Base-by-base conservation (phyloP, 1,139 yeast genomes). In the Barnettozyma hawaiiensis region DNA sequence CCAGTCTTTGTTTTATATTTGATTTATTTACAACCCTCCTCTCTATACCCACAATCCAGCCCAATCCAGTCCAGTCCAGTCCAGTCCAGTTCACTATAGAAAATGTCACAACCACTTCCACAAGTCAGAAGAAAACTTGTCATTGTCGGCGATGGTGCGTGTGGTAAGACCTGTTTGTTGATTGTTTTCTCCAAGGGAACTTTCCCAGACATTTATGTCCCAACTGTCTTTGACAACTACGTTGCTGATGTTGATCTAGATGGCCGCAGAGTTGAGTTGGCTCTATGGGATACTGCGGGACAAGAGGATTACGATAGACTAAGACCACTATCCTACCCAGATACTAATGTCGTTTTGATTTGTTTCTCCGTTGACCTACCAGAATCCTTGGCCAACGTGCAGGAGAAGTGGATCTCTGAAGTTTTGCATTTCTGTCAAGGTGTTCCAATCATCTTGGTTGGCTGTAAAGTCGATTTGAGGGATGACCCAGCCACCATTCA, bases 271-370 rank as follows among this genome's bases (percentile, higher is more conserved):
- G 96, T 87, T 47, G 95, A 86, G 65, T 75, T 89, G 68, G 96
- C 96, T 20, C 75, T 89, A 53, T 89, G 97, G 96, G 97, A 89
- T 85, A 89, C 97, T 57, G 97, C 97, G 45, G 97, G 97, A 51
- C 97, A 89, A 75, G 96, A 89, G 73, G 97, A 89, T 70, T 89
- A 87, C 67, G 96, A 87, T 67, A 83, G 96, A 70, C 75, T 89
- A 63, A 83, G 97, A 71, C 96, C 96, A 26, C 74, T 89, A 58
- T 83, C 95, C 23, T 89, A 89, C 69, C 96, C 96, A 48, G 96
- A 87, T 65, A 84, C 96, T 41, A 85, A 89, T 63, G 96, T 89
- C 51, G 85, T 89, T 53, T 75, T 89, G 64, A 86, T 89, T 59
- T 87, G 96, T 74, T 89, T 87, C 73, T 81, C 96, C 21, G 78